Evolutionary conservation across 2,329 filamentous ascomycete genomes (phyloP).

Genomic region (Cladosporium sp.): DNA sequence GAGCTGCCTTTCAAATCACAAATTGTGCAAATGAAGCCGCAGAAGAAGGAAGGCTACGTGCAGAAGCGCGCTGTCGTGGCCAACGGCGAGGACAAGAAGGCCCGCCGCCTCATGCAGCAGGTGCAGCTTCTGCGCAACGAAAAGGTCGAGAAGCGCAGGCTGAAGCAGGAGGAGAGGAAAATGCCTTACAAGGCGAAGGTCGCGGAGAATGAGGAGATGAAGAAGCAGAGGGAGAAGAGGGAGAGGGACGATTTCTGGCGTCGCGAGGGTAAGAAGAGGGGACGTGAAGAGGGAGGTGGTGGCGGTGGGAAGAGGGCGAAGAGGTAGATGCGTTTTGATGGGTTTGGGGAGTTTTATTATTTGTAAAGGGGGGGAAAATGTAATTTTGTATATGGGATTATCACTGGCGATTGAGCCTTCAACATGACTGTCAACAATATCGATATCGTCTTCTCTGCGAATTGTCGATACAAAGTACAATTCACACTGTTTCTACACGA

Average conservation of each 20-base stretch:
- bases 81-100: slow-evolving; percentile 78
- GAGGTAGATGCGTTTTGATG: slow-evolving; percentile 15
- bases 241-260: slow-evolving; percentile 92
- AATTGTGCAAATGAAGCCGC: slow-evolving; percentile 73
- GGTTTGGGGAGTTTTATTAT: background rate
- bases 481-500: no score
- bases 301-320: slow-evolving; percentile 28
- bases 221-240: slow-evolving; percentile 77
- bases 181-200: slow-evolving; percentile 78
- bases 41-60: slow-evolving; percentile 78
- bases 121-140: slow-evolving; percentile 86
- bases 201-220: slow-evolving; percentile 77
- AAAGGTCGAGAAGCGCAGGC: slow-evolving; percentile 74
- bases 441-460: no score
- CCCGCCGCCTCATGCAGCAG: slow-evolving; percentile 85
- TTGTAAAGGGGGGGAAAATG: no score
- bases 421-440: no score
- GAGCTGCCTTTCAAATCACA: slow-evolving; percentile 90
- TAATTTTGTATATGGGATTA: background rate
- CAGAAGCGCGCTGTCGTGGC: slow-evolving; percentile 91
- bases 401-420: no score
- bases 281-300: slow-evolving; percentile 47
- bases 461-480: no score
- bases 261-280: slow-evolving; percentile 77
- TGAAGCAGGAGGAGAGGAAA: slow-evolving; percentile 83